phyloP scores from a whole-genome alignment of 2,329 filamentous ascomycete genomes.

The Aspergillus flavus region DNA sequence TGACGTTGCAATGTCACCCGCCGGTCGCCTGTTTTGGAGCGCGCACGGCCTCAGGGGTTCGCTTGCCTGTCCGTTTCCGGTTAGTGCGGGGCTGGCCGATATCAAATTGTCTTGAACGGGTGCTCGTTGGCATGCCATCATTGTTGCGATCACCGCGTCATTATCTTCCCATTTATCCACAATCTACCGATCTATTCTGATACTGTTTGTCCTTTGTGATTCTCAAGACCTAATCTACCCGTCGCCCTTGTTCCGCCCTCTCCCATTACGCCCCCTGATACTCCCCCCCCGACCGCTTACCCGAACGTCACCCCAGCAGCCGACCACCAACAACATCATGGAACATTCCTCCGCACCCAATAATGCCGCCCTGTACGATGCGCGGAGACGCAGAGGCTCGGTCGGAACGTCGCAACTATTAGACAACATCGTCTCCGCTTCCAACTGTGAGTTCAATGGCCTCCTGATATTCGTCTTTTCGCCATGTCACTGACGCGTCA shows the following conservation, averaged over 20 bases:
- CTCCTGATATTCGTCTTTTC: background rate
- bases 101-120: conserved; percentile 39
- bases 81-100: conserved; percentile 48
- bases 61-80: conserved; percentile 42
- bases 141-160: conserved; percentile 6
- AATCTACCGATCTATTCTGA: background rate
- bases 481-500: conserved; percentile 3
- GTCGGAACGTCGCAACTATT: conserved; percentile 68
- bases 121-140: conserved; percentile 16
- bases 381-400: conserved; percentile 45
- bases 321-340: conserved; percentile 26
- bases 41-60: conserved; percentile 47
- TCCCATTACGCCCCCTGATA: conserved; percentile 1
- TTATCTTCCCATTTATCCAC: background rate
- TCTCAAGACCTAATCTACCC: background rate
- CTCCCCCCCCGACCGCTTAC: background rate
- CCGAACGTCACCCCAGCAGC: background rate
- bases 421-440: conserved; percentile 93
- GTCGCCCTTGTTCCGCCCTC: background rate
- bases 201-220: background rate
- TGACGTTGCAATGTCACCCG: conserved; percentile 48
- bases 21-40: conserved; percentile 44
- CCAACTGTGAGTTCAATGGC: conserved; percentile 74
- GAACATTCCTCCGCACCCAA: conserved; percentile 41
- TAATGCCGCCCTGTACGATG: conserved; percentile 48